phyloP scores from a whole-genome alignment of 2,329 filamentous ascomycete genomes.

The Ceratocystis variospora region DNA sequence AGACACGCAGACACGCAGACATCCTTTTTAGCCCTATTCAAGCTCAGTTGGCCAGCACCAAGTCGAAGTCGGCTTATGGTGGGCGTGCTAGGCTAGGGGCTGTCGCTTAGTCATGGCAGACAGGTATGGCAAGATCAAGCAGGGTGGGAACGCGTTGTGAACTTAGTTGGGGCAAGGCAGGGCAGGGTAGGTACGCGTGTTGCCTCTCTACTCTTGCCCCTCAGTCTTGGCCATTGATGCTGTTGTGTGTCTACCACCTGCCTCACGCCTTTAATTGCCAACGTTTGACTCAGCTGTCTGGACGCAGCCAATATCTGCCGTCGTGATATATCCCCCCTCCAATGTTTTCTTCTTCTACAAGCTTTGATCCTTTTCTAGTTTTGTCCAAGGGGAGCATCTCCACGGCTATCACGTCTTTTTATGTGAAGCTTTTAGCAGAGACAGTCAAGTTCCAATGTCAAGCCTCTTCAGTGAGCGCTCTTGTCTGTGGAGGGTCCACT shows the following conservation, averaged over 20 bases:
- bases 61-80: too few relatives aligned
- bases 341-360: too few relatives aligned
- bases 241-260: not conserved
- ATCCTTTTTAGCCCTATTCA: not conserved
- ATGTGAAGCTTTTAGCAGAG: too few relatives aligned
- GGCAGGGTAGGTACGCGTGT: not conserved
- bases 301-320: not conserved
- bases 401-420: too few relatives aligned
- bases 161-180: not conserved
- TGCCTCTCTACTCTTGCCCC: not conserved
- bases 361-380: too few relatives aligned
- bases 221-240: not conserved
- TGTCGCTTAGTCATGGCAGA: not conserved
- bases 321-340: not conserved
- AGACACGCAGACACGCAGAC: not conserved
- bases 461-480: too few relatives aligned
- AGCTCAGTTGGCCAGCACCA: not conserved
- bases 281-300: not conserved
- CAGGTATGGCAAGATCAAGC: not conserved
- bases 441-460: too few relatives aligned
- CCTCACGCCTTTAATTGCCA: not conserved
- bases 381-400: too few relatives aligned
- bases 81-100: too few relatives aligned
- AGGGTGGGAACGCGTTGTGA: not conserved
- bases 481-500: not conserved